Evolutionary conservation across 169 alveolate genomes (phyloP), one percentile per base, ranked within the genome.

Genomic region (Plasmodium gonderi): DNA sequence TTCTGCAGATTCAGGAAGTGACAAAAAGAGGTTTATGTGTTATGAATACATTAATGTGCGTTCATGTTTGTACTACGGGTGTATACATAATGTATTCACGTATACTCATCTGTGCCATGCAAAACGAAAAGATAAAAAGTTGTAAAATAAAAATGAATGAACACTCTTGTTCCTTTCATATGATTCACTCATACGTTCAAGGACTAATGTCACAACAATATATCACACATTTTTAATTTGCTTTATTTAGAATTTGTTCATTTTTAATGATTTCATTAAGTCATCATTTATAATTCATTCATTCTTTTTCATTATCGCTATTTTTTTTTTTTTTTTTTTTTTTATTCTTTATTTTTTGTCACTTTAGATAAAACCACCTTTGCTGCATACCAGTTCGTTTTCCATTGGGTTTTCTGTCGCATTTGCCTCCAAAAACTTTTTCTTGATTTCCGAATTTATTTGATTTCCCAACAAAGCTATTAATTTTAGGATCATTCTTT

Each of bases 391-490:
- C 79, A 75, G 33, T 74, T 74, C 68, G 9, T 64, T 33, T 36
- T 75, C 92, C 36, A 67, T 85, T 3, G 79, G 45, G 3, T 75
- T 74, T 17, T 17, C 83, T 1, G 31, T 8, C 17, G 85, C 85
- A 75, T 85, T 54, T 29, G 65, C 92, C 40, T 85, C 76, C 1
- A 40, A 0, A 51, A 85, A 85, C 9, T 7, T 60, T 44, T 75
- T 85, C 44, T 85, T 85, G 14, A 85, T 85, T 47, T 85, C 92
- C 0, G 79, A 31, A 45, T 85, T 74, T 72, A 85, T 85, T 75
- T 85, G 92, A 29, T 36, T 76, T 9, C 92, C 92, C 67, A 85
- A 38, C 49, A 85, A 54, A 64, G 89, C 89, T 17, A 85, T 85
- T 44, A 85, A 75, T 36, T 85, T 85, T 40, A 85, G 79, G 44